Conservation (phyloP, 176 grass and related monocot species). For the Pharus latifolius region DNA sequence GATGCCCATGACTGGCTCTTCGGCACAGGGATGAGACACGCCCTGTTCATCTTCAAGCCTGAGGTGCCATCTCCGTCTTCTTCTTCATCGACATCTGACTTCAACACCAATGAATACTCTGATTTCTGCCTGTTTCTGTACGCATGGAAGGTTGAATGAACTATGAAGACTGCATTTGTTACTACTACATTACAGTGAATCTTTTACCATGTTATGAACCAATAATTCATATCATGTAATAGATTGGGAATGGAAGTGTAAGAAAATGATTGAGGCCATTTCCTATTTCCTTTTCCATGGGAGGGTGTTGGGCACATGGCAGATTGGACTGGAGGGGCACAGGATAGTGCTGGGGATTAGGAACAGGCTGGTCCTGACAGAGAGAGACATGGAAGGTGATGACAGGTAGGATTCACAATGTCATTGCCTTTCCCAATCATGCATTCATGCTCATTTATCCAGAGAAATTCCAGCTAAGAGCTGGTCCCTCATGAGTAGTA, state of each 20-base stretch:
- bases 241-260: background rate
- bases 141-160: slow-evolving; percentile 87
- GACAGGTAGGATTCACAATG: slow-evolving; percentile 33
- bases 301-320: slow-evolving; percentile 27
- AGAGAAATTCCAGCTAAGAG: slow-evolving; percentile 32
- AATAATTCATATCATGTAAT: slow-evolving; percentile 30
- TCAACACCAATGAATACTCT: slow-evolving; percentile 5
- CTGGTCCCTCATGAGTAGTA: slow-evolving; percentile 22
- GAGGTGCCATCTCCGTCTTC: slow-evolving; percentile 7
- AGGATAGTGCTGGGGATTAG: slow-evolving; percentile 38
- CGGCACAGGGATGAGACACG: slow-evolving; percentile 58
- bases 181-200: slow-evolving; percentile 1
- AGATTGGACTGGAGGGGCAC: slow-evolving; percentile 31
- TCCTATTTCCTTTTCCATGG: background rate
- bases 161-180: background rate
- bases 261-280: slow-evolving; percentile 1
- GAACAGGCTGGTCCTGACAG: slow-evolving; percentile 40
- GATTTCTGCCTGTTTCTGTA: slow-evolving; percentile 82
- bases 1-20: slow-evolving; percentile 93
- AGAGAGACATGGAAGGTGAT: slow-evolving; percentile 18
- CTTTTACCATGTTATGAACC: slow-evolving; percentile 23
- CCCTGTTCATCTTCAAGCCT: slow-evolving; percentile 88
- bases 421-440: slow-evolving; percentile 29
- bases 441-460: slow-evolving; percentile 31
- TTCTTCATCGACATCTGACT: background rate